Conservation (phyloP, 768 basidiomycete species). For the Termitomyces sp. region DNA sequence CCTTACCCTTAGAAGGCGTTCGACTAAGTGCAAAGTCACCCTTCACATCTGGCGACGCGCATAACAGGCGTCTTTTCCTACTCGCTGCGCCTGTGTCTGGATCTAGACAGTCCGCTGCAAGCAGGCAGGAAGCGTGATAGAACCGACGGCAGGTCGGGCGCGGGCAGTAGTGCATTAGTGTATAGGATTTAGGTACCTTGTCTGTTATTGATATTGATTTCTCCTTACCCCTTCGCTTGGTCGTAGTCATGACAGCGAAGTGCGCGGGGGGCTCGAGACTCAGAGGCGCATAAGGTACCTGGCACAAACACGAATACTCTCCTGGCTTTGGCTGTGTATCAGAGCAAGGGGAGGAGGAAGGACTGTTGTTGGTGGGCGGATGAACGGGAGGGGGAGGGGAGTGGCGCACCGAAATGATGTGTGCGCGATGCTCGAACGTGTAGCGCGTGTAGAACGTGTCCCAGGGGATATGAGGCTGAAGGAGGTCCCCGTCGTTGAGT, state of each 20-base stretch:
- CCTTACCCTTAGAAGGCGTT: not conserved
- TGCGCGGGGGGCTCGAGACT: conserved; percentile 5
- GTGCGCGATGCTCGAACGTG: conserved; percentile 27
- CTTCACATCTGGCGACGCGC: conserved; percentile 27
- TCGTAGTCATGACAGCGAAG: not conserved
- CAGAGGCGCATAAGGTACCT: conserved; percentile 40
- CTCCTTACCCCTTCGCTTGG: not conserved
- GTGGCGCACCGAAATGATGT: conserved; percentile 29
- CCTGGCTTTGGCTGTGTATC: conserved; percentile 36
- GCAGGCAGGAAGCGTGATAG: conserved; percentile 46
- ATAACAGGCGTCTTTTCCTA: conserved; percentile 24
- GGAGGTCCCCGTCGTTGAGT: conserved; percentile 32
- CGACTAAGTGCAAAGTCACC: not conserved
- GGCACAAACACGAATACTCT: conserved; percentile 38
- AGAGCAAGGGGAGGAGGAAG: not conserved
- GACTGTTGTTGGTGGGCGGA: not conserved
- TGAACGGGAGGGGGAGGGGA: not conserved
- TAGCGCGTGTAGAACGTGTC: conserved; percentile 46
- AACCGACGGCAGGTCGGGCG: conserved; percentile 39
- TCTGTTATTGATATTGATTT: not conserved
- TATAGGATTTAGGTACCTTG: not conserved
- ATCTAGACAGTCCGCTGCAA: conserved; percentile 20
- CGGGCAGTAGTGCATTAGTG: conserved; percentile 53
- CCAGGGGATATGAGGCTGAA: conserved; percentile 33
- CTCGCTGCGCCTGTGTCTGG: conserved; percentile 6